Evolutionary conservation across 495 filamentous ascomycete genomes (phyloP), one percentile per base, ranked within the genome.

Genomic region (Daldinia decipiens): DNA sequence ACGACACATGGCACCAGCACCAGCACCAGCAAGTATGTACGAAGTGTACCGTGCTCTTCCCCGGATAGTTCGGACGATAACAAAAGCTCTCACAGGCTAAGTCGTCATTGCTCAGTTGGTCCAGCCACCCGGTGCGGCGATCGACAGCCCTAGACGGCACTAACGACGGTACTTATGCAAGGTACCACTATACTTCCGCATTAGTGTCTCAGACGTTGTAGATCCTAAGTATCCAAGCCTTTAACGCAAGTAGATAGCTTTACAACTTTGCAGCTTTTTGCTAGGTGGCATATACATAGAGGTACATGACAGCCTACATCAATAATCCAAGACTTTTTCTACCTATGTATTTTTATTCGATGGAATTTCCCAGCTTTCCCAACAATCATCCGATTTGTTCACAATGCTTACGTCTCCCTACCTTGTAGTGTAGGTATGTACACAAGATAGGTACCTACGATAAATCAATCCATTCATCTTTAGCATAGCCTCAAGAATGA

Each of bases 31-130:
- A 24, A 45, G 21, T 24, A 12, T 24, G 17, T 47, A 45, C 2
- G 3, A 8, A 8, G 45, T 26, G 45, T 26, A 24, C 15, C 1
- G 19, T 11, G 53, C 19, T 17, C 31, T 61, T 64, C 55, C 67
- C 63, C 70, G 70, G 70, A 64, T 68, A 56, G 55, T 68, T 72
- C 70, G 70, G 70, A 56, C 53, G 31, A 17, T 21, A 13, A 17
- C n/a, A 32, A 24, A 19, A 24, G n/a, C 6, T 32, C 5, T 19
- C 3, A 47, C 17, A 47, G 17, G 29, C 7, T 29, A 4, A 36
- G n/a, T 56, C 31, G 29, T 56, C 29, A 36, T 34, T 34, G 31
- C 34, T 36, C 12, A 36, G 5, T 12, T 36, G 13, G 34, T 7
- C 53, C 53, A 56, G 31, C 53, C 53, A 56, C 53, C 53, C 31